Conservation (phyloP, 2,329 filamentous ascomycete species). For the Cladobotryum mycophilum region DNA sequence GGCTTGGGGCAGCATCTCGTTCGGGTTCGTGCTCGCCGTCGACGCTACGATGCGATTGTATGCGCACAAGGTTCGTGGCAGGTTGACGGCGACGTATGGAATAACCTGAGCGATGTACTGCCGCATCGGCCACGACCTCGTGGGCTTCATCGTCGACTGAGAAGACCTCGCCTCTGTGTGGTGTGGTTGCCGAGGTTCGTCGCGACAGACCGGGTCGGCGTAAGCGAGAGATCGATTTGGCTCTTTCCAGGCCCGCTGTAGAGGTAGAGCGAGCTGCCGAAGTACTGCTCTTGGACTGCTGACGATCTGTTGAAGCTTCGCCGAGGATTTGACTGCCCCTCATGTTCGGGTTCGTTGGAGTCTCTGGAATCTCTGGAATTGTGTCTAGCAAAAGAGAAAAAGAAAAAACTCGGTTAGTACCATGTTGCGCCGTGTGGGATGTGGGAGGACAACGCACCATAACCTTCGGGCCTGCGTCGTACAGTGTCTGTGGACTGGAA, state of each 20-base stretch:
- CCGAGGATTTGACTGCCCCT: constrained; percentile 27
- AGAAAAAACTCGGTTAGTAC: constrained; percentile 2
- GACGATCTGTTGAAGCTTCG: constrained; percentile 32
- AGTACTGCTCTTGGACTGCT: constrained; percentile 25
- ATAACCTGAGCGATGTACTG: constrained; percentile 37
- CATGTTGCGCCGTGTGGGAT: not conserved
- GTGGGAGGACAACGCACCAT: constrained; percentile 40
- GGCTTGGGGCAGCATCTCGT: constrained; percentile 11
- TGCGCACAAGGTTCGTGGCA: constrained; percentile 32
- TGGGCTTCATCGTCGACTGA: constrained; percentile 82
- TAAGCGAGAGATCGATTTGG: constrained; percentile 42
- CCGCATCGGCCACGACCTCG: constrained; percentile 68
- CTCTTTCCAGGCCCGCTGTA: constrained; percentile 38
- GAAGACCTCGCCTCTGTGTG: constrained; percentile 78
- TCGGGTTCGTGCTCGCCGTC: constrained; percentile 20
- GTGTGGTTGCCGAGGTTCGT: constrained; percentile 69
- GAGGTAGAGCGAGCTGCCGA: constrained; percentile 32
- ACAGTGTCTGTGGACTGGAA: constrained; percentile 56
- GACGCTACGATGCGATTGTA: constrained; percentile 31
- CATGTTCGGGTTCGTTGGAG: constrained; percentile 11
- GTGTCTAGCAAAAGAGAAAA: constrained; percentile 16
- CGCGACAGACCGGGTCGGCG: constrained; percentile 69
- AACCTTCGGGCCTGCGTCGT: constrained; percentile 50
- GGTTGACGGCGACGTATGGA: constrained; percentile 30
- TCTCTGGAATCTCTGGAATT: constrained; percentile 17